Percentiles rank a stretch among this genome's conserved stretches.
Evolutionary conservation across 805 yeast genomes (phyloP).

Genomic region (Kurtzmaniella fragi): DNA sequence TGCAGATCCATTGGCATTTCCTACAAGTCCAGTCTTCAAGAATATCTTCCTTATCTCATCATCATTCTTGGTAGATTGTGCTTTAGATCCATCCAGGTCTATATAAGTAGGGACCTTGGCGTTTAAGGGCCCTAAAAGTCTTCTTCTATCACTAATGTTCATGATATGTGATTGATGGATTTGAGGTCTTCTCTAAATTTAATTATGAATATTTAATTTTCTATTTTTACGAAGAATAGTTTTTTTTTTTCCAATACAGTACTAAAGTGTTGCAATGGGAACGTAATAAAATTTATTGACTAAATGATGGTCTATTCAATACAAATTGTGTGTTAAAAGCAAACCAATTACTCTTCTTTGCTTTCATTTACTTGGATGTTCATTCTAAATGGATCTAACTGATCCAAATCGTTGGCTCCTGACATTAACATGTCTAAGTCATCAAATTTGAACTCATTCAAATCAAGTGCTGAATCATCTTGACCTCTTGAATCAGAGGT

Average conservation of each 20-base stretch:
- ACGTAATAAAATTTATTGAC: no score
- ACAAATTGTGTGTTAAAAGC: no score
- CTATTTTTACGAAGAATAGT: no score
- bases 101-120: slow-evolving; percentile 35
- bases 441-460: slow-evolving; percentile 13
- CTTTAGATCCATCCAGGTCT: slow-evolving; percentile 8
- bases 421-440: slow-evolving; percentile 15
- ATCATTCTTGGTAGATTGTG: slow-evolving; percentile 9
- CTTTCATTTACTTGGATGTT: no score
- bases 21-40: slow-evolving; percentile 58
- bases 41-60: slow-evolving; percentile 41
- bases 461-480: slow-evolving; percentile 6
- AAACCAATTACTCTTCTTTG: not conserved
- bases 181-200: no score
- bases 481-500: not conserved
- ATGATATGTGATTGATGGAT: slow-evolving; percentile 12
- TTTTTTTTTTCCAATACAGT: no score
- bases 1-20: slow-evolving; percentile 79
- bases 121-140: slow-evolving; percentile 77
- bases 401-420: slow-evolving; percentile 17
- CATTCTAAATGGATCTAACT: slow-evolving; percentile 20
- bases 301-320: no score
- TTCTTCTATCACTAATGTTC: slow-evolving; percentile 64
- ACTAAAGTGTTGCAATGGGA: no score
- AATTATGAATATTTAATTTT: no score